phyloP scores from a whole-genome alignment of 176 grass and related monocot genomes.

The Lolium multiflorum region DNA sequence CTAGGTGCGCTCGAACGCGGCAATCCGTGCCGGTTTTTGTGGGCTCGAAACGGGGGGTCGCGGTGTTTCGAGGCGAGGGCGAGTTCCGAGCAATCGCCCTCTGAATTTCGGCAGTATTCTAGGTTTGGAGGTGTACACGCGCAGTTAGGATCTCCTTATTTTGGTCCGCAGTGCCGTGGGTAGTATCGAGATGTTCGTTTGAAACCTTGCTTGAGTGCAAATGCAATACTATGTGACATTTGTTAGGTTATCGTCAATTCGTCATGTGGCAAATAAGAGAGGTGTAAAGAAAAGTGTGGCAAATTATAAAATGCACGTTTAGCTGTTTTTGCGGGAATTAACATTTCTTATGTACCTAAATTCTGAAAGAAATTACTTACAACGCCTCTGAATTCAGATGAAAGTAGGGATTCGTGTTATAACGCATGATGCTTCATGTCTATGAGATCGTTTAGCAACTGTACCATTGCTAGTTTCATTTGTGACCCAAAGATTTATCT shows the following conservation, averaged over 20 bases:
- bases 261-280: too few species aligned
- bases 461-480: not conserved
- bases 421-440: not conserved
- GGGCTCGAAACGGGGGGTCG: not conserved
- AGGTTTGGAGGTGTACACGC: not conserved
- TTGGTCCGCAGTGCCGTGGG: not conserved
- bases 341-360: constrained; percentile 6
- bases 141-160: not conserved
- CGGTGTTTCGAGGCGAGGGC: not conserved
- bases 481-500: not conserved
- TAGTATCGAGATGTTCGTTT: not conserved
- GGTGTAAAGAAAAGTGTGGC: too few species aligned
- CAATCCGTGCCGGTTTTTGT: not conserved
- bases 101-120: not conserved
- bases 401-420: not conserved
- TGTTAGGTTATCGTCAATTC: not conserved
- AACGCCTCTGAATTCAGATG: constrained; percentile 10
- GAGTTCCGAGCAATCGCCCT: not conserved
- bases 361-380: constrained; percentile 19
- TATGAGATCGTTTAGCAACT: not conserved
- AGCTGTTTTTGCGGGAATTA: not conserved
- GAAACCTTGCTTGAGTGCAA: not conserved
- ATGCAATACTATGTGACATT: not conserved
- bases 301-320: too few species aligned
- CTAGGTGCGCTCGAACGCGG: not conserved